Conservation (phyloP, 2,329 filamentous ascomycete genomes). For the Colletotrichum salicis region DNA sequence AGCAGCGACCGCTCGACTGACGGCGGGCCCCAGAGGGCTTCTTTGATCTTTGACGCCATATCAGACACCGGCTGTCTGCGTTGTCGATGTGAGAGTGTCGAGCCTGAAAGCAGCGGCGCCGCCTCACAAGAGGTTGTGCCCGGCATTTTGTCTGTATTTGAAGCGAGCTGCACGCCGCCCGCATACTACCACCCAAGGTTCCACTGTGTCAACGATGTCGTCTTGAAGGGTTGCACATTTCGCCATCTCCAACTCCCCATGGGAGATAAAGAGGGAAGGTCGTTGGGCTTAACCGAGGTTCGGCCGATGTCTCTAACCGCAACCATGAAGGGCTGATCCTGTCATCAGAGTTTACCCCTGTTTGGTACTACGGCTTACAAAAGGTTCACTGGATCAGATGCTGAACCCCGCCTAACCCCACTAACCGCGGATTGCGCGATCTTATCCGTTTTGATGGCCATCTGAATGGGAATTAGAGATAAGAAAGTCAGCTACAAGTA, state of each 20-base stretch:
- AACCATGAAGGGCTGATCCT: not conserved
- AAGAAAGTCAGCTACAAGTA: not conserved
- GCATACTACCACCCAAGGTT: not conserved
- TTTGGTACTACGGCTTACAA: not conserved
- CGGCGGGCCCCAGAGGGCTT: slow-evolving; percentile 30
- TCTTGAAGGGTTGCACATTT: slow-evolving; percentile 29
- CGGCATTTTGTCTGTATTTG: slow-evolving; percentile 5
- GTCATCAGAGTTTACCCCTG: not conserved
- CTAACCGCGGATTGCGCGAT: slow-evolving; percentile 6
- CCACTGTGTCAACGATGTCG: slow-evolving; percentile 23
- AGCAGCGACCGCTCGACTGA: slow-evolving; percentile 43
- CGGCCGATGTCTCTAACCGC: not conserved
- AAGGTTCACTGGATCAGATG: not conserved
- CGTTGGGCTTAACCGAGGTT: not conserved
- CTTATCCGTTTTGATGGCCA: not conserved
- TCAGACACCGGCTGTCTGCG: not conserved
- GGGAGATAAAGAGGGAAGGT: not conserved
- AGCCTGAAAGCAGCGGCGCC: slow-evolving; percentile 19
- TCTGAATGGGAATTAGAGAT: not conserved
- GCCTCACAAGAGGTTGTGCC: not conserved
- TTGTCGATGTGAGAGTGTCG: not conserved
- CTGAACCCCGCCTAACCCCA: slow-evolving; percentile 1
- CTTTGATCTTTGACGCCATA: slow-evolving; percentile 17
- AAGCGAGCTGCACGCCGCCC: not conserved
- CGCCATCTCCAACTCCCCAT: slow-evolving; percentile 7